Evolutionary conservation across 1,284 basidiomycete genomes (phyloP).

Genomic region (Wolfiporia cocos): DNA sequence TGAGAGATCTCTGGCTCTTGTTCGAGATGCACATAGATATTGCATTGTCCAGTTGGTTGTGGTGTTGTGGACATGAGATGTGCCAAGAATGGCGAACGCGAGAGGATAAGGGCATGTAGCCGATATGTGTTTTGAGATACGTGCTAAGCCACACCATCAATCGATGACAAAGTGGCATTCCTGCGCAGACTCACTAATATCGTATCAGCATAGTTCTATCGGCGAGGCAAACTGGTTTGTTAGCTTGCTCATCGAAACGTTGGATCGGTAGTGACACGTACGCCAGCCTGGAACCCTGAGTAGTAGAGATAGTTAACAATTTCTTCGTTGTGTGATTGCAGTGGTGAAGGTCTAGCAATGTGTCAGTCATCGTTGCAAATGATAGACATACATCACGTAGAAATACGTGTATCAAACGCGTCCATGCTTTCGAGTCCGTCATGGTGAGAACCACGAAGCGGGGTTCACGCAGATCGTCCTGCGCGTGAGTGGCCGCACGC

Average conservation of each 20-base stretch:
- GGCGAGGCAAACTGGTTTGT: background rate
- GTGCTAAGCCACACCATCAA: slow-evolving; percentile 39
- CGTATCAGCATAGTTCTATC: slow-evolving; percentile 75
- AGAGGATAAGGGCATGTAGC: slow-evolving; percentile 77
- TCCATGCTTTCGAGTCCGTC: too few species aligned
- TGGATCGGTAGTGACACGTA: slow-evolving; percentile 34
- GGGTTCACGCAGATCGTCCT: too few species aligned
- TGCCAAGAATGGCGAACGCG: slow-evolving; percentile 79
- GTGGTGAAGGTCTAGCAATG: slow-evolving; percentile 26
- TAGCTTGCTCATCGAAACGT: slow-evolving; percentile 5
- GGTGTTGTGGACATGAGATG: slow-evolving; percentile 78
- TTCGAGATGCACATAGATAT: slow-evolving; percentile 69
- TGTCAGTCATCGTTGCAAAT: background rate
- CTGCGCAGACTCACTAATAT: slow-evolving; percentile 47
- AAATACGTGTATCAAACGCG: background rate
- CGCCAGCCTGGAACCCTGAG: slow-evolving; percentile 73
- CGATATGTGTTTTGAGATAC: slow-evolving; percentile 69
- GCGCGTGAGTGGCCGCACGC: too few species aligned
- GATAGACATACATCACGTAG: background rate
- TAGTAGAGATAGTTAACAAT: slow-evolving; percentile 73
- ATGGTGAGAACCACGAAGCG: too few species aligned
- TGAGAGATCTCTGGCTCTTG: slow-evolving; percentile 76
- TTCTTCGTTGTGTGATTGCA: slow-evolving; percentile 59
- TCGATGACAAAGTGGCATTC: background rate
- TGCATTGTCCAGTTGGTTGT: slow-evolving; percentile 51